Conservation (phyloP, 495 filamentous ascomycete genomes). For the Talaromyces proteolyticus region DNA sequence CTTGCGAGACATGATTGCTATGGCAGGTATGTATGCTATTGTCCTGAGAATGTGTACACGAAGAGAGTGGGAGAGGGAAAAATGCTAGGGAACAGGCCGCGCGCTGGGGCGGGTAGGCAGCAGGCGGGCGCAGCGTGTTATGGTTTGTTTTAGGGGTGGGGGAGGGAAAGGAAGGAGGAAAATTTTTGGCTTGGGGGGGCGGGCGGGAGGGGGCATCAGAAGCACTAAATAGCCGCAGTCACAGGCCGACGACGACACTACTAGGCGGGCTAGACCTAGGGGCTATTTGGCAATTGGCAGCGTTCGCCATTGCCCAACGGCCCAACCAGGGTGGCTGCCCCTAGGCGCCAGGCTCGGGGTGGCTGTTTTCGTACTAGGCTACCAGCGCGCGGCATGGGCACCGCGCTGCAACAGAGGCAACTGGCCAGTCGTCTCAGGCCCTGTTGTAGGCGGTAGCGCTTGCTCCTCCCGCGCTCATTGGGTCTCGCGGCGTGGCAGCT, state of each 20-base stretch:
- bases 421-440: slow-evolving; percentile 1
- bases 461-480: slow-evolving; percentile 4
- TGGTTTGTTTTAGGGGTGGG: too few relatives aligned
- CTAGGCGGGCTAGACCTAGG: too few relatives aligned
- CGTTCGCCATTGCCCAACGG: too few relatives aligned
- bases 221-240: slow-evolving; percentile 19
- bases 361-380: too few relatives aligned
- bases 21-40: slow-evolving; percentile 11
- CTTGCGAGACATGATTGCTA: slow-evolving; percentile 26
- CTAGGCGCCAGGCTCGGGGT: too few relatives aligned
- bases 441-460: not conserved
- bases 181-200: not conserved
- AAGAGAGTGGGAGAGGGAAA: not conserved
- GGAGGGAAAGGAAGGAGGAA: slow-evolving; percentile 6
- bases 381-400: too few relatives aligned
- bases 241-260: too few relatives aligned
- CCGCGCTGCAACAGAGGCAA: too few relatives aligned
- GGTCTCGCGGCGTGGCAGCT: not conserved
- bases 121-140: too few relatives aligned
- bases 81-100: not conserved
- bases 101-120: slow-evolving; percentile 7
- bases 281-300: not conserved
- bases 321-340: too few relatives aligned
- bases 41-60: slow-evolving; percentile 10
- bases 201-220: slow-evolving; percentile 4